Percentiles rank a stretch among this genome's conserved stretches.
These are phyloP conservation scores for Candida yuanshanica DNA, from an alignment of 805 yeast genomes.

Conservation along the genomic window DNA sequence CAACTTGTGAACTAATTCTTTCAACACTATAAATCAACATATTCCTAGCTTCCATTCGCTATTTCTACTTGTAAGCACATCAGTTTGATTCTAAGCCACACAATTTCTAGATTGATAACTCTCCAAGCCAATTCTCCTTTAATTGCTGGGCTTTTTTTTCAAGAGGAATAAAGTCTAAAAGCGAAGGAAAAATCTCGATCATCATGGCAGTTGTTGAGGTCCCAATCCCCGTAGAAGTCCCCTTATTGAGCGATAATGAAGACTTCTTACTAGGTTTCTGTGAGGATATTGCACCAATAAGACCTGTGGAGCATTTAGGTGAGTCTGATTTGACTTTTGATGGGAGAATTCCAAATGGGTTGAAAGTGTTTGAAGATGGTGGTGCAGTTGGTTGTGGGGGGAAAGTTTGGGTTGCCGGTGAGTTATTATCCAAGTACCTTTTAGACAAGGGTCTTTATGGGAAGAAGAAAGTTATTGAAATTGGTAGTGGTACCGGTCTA, in stretches of 20 bases:
- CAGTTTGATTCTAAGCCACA: too few species aligned
- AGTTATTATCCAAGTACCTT: conserved; percentile 42
- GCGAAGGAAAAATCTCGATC: too few species aligned
- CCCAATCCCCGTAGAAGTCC: not conserved
- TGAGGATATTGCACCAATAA: conserved; percentile 29
- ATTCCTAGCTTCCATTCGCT: not conserved
- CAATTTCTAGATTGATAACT: too few species aligned
- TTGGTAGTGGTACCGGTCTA: conserved; percentile 57
- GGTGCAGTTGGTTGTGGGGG: conserved; percentile 63
- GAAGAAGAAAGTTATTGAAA: conserved; percentile 36
- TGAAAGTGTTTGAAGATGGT: conserved; percentile 47
- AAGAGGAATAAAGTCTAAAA: too few species aligned
- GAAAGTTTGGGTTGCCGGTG: conserved; percentile 57
- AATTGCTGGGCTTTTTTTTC: too few species aligned
- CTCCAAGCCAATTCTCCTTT: too few species aligned
- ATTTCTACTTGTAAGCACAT: too few species aligned
- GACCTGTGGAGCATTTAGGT: conserved; percentile 33
- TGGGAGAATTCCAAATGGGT: conserved; percentile 29
- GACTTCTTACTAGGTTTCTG: conserved; percentile 5
- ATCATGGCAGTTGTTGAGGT: not conserved
- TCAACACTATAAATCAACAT: not conserved
- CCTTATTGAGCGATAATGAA: not conserved
- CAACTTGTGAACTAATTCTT: not conserved
- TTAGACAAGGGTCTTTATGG: conserved; percentile 20
- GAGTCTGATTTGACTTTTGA: conserved; percentile 33